Evolutionary conservation across 2,329 filamentous ascomycete genomes (phyloP).

Genomic region (Nemania sp.): DNA sequence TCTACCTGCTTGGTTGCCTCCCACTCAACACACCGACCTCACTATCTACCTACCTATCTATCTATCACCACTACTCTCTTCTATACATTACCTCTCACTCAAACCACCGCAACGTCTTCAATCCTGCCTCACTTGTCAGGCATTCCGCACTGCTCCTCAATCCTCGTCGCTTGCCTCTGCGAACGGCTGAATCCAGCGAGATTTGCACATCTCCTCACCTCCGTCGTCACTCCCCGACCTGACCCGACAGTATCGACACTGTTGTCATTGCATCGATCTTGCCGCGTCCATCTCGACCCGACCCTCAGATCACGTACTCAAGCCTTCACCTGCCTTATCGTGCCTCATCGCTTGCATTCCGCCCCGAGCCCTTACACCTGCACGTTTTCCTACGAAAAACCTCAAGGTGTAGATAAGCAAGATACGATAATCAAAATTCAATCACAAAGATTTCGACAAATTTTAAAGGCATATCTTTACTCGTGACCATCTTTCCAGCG

Average conservation of each 20-base stretch:
- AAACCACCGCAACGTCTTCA: conserved; percentile 37
- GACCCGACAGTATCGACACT: conserved; percentile 45
- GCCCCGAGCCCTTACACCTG: conserved; percentile 80
- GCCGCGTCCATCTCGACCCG: conserved; percentile 47
- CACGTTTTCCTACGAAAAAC: conserved; percentile 92
- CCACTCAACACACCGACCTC: conserved; percentile 21
- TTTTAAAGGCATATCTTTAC: conserved; percentile 51
- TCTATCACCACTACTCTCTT: neutral
- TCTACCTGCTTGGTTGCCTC: conserved; percentile 20
- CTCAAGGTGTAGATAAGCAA: conserved; percentile 86
- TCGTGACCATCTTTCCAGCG: conserved; percentile 33
- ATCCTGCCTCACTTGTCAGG: conserved; percentile 25
- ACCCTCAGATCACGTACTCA: conserved; percentile 46
- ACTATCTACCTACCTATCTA: conserved; percentile 1
- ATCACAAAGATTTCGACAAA: conserved; percentile 55
- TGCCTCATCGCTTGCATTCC: conserved; percentile 54
- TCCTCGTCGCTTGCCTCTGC: conserved; percentile 44
- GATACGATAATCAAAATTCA: conserved; percentile 62
- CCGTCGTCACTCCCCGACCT: conserved; percentile 40
- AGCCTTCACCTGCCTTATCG: conserved; percentile 44
- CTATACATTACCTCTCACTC: conserved; percentile 22
- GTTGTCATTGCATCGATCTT: conserved; percentile 50
- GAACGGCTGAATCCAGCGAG: conserved; percentile 45
- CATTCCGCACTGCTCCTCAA: conserved; percentile 36
- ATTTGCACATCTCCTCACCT: conserved; percentile 45